phyloP scores from a whole-genome alignment of 2,329 filamentous ascomycete species.

The Sporothrix phasma region DNA sequence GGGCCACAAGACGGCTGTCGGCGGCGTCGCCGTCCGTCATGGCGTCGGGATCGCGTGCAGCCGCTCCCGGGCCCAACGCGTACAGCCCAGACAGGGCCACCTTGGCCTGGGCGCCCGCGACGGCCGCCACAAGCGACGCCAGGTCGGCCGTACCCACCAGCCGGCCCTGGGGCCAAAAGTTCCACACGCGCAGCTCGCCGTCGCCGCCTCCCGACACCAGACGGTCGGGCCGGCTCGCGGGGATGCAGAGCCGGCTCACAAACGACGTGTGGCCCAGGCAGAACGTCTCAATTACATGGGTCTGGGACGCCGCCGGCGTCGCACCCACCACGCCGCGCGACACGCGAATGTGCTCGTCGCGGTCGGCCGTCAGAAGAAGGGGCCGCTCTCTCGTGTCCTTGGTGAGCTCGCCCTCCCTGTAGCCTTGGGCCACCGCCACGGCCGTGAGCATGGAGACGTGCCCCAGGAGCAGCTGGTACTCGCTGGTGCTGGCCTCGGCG shows the following conservation, averaged over 20 bases:
- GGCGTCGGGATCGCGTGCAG: slow-evolving; percentile 8
- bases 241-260: slow-evolving; percentile 64
- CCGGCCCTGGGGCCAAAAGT: slow-evolving; percentile 52
- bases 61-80: slow-evolving; percentile 23
- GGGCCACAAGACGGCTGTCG: slow-evolving; percentile 28
- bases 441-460: slow-evolving; percentile 94
- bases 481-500: slow-evolving; percentile 24
- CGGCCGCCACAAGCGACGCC: slow-evolving; percentile 37
- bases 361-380: slow-evolving; percentile 47
- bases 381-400: slow-evolving; percentile 18
- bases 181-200: slow-evolving; percentile 66
- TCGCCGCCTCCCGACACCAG: slow-evolving; percentile 86
- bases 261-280: slow-evolving; percentile 86
- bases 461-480: slow-evolving; percentile 57
- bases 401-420: slow-evolving; percentile 17
- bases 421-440: slow-evolving; percentile 44
- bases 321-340: slow-evolving; percentile 53
- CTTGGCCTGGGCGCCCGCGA: slow-evolving; percentile 27
- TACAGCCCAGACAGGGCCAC: slow-evolving; percentile 39
- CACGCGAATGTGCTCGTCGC: slow-evolving; percentile 71
- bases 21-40: slow-evolving; percentile 8
- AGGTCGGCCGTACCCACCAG: slow-evolving; percentile 48
- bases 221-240: slow-evolving; percentile 42
- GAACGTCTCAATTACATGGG: slow-evolving; percentile 79
- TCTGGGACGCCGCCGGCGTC: slow-evolving; percentile 45